Conservation (phyloP, 495 filamentous ascomycete genomes). For the Podospora conica region DNA sequence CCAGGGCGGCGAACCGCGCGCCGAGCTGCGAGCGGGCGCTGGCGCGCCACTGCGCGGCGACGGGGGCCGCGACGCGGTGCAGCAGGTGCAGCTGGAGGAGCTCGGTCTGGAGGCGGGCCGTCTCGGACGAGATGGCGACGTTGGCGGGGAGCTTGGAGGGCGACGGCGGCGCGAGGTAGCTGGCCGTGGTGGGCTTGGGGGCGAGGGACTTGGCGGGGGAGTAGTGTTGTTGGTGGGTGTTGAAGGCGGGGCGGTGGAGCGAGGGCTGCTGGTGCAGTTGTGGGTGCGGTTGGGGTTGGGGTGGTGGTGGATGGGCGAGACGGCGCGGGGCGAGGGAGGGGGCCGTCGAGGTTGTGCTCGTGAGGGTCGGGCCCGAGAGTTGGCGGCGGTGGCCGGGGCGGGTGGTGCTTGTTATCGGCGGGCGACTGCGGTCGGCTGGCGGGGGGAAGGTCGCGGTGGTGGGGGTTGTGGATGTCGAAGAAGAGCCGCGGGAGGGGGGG, state of each 20-base stretch:
- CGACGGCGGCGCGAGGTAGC: slow-evolving; percentile 46
- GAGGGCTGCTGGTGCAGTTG: slow-evolving; percentile 17
- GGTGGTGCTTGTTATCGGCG: slow-evolving; percentile 11
- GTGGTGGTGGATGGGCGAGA: not conserved
- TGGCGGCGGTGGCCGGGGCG: slow-evolving; percentile 7
- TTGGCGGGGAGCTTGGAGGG: slow-evolving; percentile 49
- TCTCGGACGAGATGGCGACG: slow-evolving; percentile 53
- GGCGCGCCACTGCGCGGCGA: slow-evolving; percentile 37
- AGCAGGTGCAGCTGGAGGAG: slow-evolving; percentile 67
- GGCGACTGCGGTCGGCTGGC: slow-evolving; percentile 16
- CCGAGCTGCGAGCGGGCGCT: slow-evolving; percentile 41
- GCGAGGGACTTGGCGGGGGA: slow-evolving; percentile 55
- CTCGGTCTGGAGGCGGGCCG: slow-evolving; percentile 59
- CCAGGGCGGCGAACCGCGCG: slow-evolving; percentile 35
- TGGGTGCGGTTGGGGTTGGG: slow-evolving; percentile 5
- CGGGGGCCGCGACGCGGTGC: slow-evolving; percentile 43
- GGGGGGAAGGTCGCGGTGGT: slow-evolving; percentile 21
- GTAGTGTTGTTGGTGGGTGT: slow-evolving; percentile 63
- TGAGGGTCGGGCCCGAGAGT: slow-evolving; percentile 7
- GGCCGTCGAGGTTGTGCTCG: slow-evolving; percentile 16
- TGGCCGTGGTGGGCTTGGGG: slow-evolving; percentile 51
- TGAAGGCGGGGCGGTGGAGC: slow-evolving; percentile 50
- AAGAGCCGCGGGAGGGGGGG: slow-evolving; percentile 30
- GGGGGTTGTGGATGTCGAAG: slow-evolving; percentile 19
- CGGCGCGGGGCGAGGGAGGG: slow-evolving; percentile 7